Evolutionary conservation across 179 eudicot species (phyloP).

Genomic region (Spergularia azorica): DNA sequence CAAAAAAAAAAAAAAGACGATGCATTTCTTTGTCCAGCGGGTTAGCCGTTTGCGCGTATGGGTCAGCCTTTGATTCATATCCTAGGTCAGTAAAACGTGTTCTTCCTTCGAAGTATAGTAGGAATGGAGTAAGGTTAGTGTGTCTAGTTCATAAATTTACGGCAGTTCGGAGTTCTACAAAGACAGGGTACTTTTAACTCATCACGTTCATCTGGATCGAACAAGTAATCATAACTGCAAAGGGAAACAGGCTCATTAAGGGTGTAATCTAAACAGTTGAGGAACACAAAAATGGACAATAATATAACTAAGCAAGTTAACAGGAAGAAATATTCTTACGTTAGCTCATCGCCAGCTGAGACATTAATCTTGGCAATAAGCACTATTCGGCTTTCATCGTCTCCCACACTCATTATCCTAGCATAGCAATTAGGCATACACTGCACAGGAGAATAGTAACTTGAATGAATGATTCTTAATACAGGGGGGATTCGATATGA

Average conservation of each 20-base stretch:
- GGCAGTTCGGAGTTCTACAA: slow-evolving; percentile 74
- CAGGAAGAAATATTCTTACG: slow-evolving; percentile 41
- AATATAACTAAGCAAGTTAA: background rate
- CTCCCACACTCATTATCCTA: slow-evolving; percentile 67
- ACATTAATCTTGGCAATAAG: slow-evolving; percentile 74
- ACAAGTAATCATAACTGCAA: slow-evolving; percentile 79
- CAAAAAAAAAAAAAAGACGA: background rate
- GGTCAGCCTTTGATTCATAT: slow-evolving; percentile 25
- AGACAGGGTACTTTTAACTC: slow-evolving; percentile 83
- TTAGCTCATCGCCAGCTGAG: slow-evolving; percentile 73
- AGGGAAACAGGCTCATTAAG: background rate
- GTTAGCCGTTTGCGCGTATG: slow-evolving; percentile 19
- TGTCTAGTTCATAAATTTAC: slow-evolving; percentile 67
- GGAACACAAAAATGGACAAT: background rate
- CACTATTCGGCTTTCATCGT: slow-evolving; percentile 66
- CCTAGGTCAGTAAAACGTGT: slow-evolving; percentile 22
- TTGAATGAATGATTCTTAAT: background rate
- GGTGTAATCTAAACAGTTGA: background rate
- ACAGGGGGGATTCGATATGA: background rate
- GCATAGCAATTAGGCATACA: slow-evolving; percentile 95
- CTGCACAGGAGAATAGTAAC: slow-evolving; percentile 34
- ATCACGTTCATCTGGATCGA: slow-evolving; percentile 80
- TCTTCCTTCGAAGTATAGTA: slow-evolving; percentile 16
- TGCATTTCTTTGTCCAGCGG: background rate
- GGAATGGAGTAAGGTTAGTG: background rate